These are phyloP conservation scores for Zymoseptoria brevis DNA, from an alignment of 2,329 filamentous ascomycete species.

Conservation along the genomic window DNA sequence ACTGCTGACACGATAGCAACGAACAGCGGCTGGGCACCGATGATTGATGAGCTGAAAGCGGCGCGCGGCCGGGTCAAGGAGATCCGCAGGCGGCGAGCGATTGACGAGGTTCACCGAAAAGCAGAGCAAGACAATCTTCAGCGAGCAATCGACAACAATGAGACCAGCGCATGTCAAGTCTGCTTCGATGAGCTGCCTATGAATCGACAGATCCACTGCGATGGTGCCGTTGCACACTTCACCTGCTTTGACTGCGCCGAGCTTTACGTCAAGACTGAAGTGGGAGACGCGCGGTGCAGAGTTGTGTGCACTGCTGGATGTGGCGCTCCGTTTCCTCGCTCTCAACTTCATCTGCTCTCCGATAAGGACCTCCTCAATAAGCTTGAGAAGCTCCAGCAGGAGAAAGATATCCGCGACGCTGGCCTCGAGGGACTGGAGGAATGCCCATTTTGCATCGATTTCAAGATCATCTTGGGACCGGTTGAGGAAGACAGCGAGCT, in stretches of 20 bases:
- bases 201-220: slow-evolving; percentile 62
- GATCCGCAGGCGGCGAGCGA: slow-evolving; percentile 14
- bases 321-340: slow-evolving; percentile 49
- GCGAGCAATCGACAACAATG: slow-evolving; percentile 34
- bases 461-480: slow-evolving; percentile 63
- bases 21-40: slow-evolving; percentile 13
- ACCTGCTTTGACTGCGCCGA: slow-evolving; percentile 64
- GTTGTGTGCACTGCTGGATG: slow-evolving; percentile 62
- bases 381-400: slow-evolving; percentile 63
- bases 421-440: slow-evolving; percentile 63
- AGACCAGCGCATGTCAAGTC: slow-evolving; percentile 54
- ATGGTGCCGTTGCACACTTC: slow-evolving; percentile 50
- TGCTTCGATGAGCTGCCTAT: slow-evolving; percentile 61
- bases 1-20: slow-evolving; percentile 20
- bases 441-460: slow-evolving; percentile 71
- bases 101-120: slow-evolving; percentile 15
- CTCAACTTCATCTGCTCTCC: slow-evolving; percentile 51
- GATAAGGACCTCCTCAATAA: slow-evolving; percentile 51
- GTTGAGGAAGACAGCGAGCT: slow-evolving; percentile 65
- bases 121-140: slow-evolving; percentile 32
- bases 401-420: slow-evolving; percentile 60
- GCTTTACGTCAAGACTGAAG: slow-evolving; percentile 56
- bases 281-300: slow-evolving; percentile 62
- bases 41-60: slow-evolving; percentile 29
- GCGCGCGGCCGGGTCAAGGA: slow-evolving; percentile 24